Evolutionary conservation across 2,329 filamentous ascomycete species (phyloP), one percentile per base, ranked within the genome.

Genomic region (Colletotrichum falcatum): DNA sequence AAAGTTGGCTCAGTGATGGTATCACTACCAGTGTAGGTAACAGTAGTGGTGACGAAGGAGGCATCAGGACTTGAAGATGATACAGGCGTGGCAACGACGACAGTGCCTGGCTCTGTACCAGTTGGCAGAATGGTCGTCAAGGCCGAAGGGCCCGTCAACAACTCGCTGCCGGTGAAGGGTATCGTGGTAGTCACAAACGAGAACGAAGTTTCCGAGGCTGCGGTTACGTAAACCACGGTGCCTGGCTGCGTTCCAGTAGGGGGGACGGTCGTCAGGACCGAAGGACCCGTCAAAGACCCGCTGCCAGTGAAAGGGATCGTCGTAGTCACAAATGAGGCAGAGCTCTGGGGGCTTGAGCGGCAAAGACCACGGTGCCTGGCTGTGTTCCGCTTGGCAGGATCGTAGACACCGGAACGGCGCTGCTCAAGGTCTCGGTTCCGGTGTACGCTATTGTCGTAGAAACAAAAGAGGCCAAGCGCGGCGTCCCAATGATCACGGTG

Each of bases 51-150:
- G 35, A 63, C 49, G 49, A 54, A 63, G 12, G 35, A 54, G 11
- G 26, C 18, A 18, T 37, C 37, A 14, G 20, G 14, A 3, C 2
- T 23, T 9, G 37, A 51, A 37, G 59, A 61, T 8, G 44, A 60
- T n/a, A n/a, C n/a, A 7, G 48, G 35, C 11, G 44, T 66, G n/a
- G 55, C 65, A 54, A 26, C 20, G 42, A 53, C 49, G 2, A 72
- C 35, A 4, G 72, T 73, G 1, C 66, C 70, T 23, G 64, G 56
- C 9, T n/a, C 53, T 9, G 60, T 70, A 4, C 70, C 70, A 16
- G 37, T 55, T 1, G 62, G 61, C 4, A 51, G 26, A 11, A 72
- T 62, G 18, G 65, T 73, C 3, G 56, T 55, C 8, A 71, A 54
- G 1, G 58, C 49, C 3, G 49, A 56, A 5, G 55, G 46, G 3